Percentiles rank a stretch among this genome's conserved stretches.
Conservation (phyloP, 352 stramenopile genomes). For the Plasmopara viticola region DNA sequence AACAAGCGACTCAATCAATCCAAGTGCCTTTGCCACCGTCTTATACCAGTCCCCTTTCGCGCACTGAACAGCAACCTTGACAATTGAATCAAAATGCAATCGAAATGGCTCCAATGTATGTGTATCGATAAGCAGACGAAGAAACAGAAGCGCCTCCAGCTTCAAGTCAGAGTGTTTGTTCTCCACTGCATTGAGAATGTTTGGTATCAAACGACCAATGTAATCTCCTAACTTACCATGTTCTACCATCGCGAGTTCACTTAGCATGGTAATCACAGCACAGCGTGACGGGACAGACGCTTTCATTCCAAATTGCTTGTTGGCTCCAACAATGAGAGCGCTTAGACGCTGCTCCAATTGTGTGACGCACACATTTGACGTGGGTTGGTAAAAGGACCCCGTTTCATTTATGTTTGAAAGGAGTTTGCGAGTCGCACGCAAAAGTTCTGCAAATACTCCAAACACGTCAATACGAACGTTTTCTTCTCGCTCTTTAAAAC, state of each 20-base stretch:
- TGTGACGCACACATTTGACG: slow-evolving; percentile 37
- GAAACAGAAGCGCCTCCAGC: slow-evolving; percentile 91
- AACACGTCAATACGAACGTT: slow-evolving; percentile 98
- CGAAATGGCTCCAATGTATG: slow-evolving; percentile 80
- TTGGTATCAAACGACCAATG: slow-evolving; percentile 70
- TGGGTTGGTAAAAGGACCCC: slow-evolving; percentile 19
- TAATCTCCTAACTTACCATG: slow-evolving; percentile 65
- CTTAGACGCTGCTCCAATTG: slow-evolving; percentile 61
- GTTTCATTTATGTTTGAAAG: slow-evolving; percentile 29
- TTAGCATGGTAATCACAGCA: slow-evolving; percentile 81
- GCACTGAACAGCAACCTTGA: slow-evolving; percentile 83
- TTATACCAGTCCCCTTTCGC: slow-evolving; percentile 98
- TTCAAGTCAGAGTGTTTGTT: slow-evolving; percentile 93
- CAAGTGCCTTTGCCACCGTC: slow-evolving; percentile 92
- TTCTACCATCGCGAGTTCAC: slow-evolving; percentile 74
- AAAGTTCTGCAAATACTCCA: slow-evolving; percentile 89
- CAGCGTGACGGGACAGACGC: slow-evolving; percentile 70
- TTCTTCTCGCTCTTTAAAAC: slow-evolving; percentile 97
- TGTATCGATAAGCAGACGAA: slow-evolving; percentile 90
- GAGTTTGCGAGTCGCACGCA: slow-evolving; percentile 67
- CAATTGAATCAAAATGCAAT: slow-evolving; percentile 69
- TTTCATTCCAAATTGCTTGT: slow-evolving; percentile 79
- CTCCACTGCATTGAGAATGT: slow-evolving; percentile 80
- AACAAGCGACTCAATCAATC: slow-evolving; percentile 90
- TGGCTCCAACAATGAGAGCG: slow-evolving; percentile 63